Evolutionary conservation across 331 rosid genomes (phyloP), one percentile per base, ranked within the genome.

Genomic region (Erythrophleum ivorense): DNA sequence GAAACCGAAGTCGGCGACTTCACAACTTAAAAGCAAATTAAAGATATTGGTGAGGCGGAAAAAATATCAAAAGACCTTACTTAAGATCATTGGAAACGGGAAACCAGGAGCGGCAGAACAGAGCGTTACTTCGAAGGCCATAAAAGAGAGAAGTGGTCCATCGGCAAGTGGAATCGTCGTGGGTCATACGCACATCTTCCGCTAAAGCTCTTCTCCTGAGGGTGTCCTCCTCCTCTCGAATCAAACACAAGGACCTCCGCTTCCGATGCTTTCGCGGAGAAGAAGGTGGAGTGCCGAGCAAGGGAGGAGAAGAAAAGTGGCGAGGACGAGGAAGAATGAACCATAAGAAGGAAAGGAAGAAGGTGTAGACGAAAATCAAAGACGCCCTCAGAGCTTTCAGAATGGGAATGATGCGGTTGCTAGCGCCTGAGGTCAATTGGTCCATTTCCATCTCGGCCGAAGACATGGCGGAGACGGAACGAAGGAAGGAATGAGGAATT

Each of bases 401-500:
- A 76, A 94, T 81, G 31, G 99, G 99, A 71, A 96, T 92, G 60
- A 96, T 96, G 72, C 99, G 98, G 81, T 92, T 94, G 91, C 99
- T 96, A 3, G 98, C 99, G 6, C 99, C 99, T 15, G 98, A 96
- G 67, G 99, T 96, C 41, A 96, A 90, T 36, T 85, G 99, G 81
- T 96, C 99, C 92, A 94, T 88, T 89, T 79, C 92, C 66, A 86
- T 75, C 78, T 90, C 97, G 57, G 71, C 85, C 83, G 89, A 82
- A 63, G 98, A 68, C 98, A 91, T 86, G 54, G 78, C 52, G 4
- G 68, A 64, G 59, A 63, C 11, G 78, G 83, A 76, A 13, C 7
- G 64, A 60, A 6, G 71, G 31, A 41, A 9, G 2, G 18, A 40
- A 11, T 18, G 24, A 0, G 13, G 24, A 3, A 46, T 19, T 6